Evolutionary conservation across 441 rosid genomes (phyloP).

Genomic region (Sinapis alba): DNA sequence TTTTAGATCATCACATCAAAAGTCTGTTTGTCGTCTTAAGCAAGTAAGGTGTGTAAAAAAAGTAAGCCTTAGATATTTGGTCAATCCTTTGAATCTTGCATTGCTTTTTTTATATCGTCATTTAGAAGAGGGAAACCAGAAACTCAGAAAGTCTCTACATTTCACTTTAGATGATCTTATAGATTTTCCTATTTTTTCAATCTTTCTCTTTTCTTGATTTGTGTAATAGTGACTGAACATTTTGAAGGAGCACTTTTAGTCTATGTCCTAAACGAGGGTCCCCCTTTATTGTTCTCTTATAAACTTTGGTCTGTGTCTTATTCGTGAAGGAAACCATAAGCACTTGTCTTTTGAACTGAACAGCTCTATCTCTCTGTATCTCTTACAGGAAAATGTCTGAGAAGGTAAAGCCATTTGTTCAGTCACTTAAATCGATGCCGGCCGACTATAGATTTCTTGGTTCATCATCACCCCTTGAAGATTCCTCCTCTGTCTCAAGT

Average conservation of each 20-base stretch:
- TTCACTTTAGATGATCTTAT: background rate
- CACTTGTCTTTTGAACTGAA: slow-evolving; percentile 25
- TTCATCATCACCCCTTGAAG: slow-evolving; percentile 43
- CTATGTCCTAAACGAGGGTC: slow-evolving; percentile 42
- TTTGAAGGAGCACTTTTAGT: background rate
- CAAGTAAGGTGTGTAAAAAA: background rate
- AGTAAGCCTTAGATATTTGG: slow-evolving; percentile 1
- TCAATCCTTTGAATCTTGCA: slow-evolving; percentile 9
- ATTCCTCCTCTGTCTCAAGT: slow-evolving; percentile 34
- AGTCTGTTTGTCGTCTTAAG: background rate
- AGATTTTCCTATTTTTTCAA: slow-evolving; percentile 8
- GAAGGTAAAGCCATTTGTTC: slow-evolving; percentile 53
- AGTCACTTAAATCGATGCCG: slow-evolving; percentile 71
- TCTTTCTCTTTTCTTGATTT: background rate
- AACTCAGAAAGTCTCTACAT: background rate
- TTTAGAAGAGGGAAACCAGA: background rate
- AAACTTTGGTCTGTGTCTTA: slow-evolving; percentile 38
- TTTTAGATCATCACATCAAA: background rate
- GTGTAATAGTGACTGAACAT: background rate
- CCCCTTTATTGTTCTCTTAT: slow-evolving; percentile 50
- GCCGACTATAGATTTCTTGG: slow-evolving; percentile 58
- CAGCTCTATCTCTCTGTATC: background rate
- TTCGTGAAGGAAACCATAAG: slow-evolving; percentile 42
- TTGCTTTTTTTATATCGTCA: background rate
- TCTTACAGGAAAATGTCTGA: slow-evolving; percentile 53